Evolutionary conservation across 495 filamentous ascomycete species (phyloP).

Genomic region (Pyronema domesticum): DNA sequence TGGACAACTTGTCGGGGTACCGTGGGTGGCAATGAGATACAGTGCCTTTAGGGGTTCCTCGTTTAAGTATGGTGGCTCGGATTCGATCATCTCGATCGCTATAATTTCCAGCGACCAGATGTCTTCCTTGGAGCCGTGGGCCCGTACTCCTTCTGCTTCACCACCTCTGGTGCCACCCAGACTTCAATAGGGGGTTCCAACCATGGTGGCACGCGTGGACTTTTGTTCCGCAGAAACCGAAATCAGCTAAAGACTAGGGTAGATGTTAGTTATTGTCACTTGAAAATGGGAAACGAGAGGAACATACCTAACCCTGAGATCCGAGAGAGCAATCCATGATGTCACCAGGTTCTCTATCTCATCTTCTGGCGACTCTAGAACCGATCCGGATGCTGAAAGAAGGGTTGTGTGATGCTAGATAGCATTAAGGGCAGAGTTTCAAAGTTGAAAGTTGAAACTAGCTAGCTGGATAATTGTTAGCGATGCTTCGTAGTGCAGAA

Average conservation of each 20-base stretch:
- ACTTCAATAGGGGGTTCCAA: conserved; percentile 96
- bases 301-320: too few relatives aligned
- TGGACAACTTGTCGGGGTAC: conserved; percentile 93
- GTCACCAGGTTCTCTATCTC: too few relatives aligned
- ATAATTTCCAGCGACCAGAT: conserved; percentile 99
- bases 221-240: conserved; percentile 97
- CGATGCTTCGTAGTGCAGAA: too few relatives aligned
- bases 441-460: too few relatives aligned
- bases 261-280: background rate
- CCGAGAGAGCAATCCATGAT: too few relatives aligned
- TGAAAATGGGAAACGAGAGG: background rate
- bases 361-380: too few relatives aligned
- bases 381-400: too few relatives aligned
- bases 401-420: too few relatives aligned
- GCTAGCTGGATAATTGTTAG: too few relatives aligned
- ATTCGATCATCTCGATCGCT: conserved; percentile 99
- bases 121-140: conserved; percentile 95
- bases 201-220: conserved; percentile 95
- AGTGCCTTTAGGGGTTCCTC: conserved; percentile 94
- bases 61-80: conserved; percentile 91
- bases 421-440: too few relatives aligned
- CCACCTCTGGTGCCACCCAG: conserved; percentile 99
- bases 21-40: conserved; percentile 94
- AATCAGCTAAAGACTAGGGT: conserved; percentile 76
- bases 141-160: conserved; percentile 97